Evolutionary conservation across 768 basidiomycete species (phyloP), one percentile per base, ranked within the genome.

Genomic region (Naganishia vishniacii): DNA sequence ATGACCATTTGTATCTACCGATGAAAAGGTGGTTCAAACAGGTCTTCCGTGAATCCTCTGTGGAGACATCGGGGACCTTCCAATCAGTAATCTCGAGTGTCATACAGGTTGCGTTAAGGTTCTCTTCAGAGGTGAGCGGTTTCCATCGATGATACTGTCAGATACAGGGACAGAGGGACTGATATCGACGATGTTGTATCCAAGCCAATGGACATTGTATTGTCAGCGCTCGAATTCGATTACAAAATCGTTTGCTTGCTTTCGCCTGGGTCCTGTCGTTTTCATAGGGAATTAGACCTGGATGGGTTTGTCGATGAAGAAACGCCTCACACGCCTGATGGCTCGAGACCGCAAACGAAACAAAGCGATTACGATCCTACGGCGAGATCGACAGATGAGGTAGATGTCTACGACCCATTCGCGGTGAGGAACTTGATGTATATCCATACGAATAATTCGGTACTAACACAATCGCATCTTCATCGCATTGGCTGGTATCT

Each of bases 11-110:
- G 6, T 16, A 31, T n/a, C 13, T 51, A 13, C 9, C 42, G n/a
- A 44, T 41, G 15, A 8, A 56, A 37, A 37, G 53, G n/a, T 56
- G 53, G 53, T 56, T 40, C 53, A 56, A 40, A 15, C 53, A 56
- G 5, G 40, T 56, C 16, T 56, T 56, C 23, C 53, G 53, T 13
- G 40, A n/a, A 12, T 11, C 7, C n/a, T 18, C 37, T 15, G 20
- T 20, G 34, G 20, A 12, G 2, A 23, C 20, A 18, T 37, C 53
- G n/a, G 53, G 53, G 12, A 40, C 16, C 20, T 56, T 56, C 23
- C 53, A 56, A 25, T n/a, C 20, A 4, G 6, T 41, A 6, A 40
- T 56, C 23, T 37, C n/a, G 2, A 37, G 13, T 26, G 1, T 56
- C 11, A 41, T 56, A 3, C 53, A 56, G 32, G 23, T 56, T 25